Base-by-base conservation (phyloP, 257 asterid species). In the Solanum lycopersicoides region DNA sequence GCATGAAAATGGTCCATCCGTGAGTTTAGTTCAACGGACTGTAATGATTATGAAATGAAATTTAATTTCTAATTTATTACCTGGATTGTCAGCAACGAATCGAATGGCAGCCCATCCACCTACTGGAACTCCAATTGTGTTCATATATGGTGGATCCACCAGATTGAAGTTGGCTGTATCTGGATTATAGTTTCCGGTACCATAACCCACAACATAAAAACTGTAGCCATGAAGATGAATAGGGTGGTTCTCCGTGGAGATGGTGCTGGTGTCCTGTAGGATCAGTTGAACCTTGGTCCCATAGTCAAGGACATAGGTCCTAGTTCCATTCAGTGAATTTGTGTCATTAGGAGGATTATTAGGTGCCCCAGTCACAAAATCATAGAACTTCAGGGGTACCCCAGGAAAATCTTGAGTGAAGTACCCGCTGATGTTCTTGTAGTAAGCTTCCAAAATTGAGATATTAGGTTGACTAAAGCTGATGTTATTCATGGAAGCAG, bases 21-120 rank as follows among this genome's bases (percentile, higher is more conserved):
- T 72, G 35, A 87, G 44, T 30, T 30, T 10, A 30, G 39, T 47
- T 30, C 85, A 80, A 80, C 0, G 3, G 6, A 47, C 42, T 47
- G 23, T 42, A 74, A 16, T 39, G 39, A 39, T 45, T 23, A 74
- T 72, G 53, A 83, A 25, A 44, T 47, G 63, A 12, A 28, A 5
- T 9, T 63, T 28, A 83, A 20, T 42, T 79, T 63, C 37, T 66
- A 28, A 50, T 25, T 50, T 20, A 16, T 60, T 91, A 94, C 95
- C 95, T 93, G 96, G 96, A 88, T 94, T 94, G 79, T 94, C 96
- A 28, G 98, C 96, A 21, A 88, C 68, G 63, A 94, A 94, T 89
- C 95, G 89, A 75, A 94, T 88, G 3, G 95, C 96, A 28, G 96
- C 94, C 96, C 98, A 94, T 82, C 98, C 98, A 73, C 95, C 95